phyloP scores from a whole-genome alignment of 2,329 filamentous ascomycete genomes.

The Ceratocystis alfenasii region DNA sequence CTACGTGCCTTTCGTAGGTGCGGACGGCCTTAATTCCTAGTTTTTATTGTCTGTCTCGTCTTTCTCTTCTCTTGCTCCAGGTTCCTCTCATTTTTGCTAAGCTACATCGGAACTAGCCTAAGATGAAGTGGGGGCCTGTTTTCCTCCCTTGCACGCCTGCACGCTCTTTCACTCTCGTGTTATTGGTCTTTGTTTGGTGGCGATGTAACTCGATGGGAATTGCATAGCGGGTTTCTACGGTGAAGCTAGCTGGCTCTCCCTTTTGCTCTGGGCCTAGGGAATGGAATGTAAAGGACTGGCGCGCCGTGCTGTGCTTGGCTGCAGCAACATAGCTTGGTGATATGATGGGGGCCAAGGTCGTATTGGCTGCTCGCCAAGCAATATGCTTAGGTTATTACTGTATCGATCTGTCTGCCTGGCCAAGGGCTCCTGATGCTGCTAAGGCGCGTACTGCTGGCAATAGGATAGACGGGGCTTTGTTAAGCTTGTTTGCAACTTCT shows the following conservation, averaged over 20 bases:
- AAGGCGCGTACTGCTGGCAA: not conserved
- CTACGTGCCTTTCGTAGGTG: no score
- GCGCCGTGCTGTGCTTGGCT: not conserved
- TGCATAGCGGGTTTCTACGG: not conserved
- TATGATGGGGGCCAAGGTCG: not conserved
- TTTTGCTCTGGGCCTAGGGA: not conserved
- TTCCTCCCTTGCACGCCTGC: not conserved
- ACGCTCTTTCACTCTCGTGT: not conserved
- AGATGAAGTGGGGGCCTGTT: not conserved
- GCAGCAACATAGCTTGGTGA: not conserved
- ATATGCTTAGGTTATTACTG: not conserved
- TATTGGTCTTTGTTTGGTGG: not conserved
- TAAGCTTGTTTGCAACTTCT: not conserved
- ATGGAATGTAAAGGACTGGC: not conserved
- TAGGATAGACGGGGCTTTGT: no score
- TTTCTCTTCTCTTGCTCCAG: not conserved
- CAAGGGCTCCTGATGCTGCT: not conserved
- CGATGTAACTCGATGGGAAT: not conserved
- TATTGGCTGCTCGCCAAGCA: not conserved
- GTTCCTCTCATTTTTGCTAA: not conserved
- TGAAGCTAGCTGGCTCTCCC: not conserved
- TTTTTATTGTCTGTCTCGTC: no score
- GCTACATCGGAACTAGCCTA: not conserved
- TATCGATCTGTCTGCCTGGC: not conserved
- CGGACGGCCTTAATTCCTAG: no score